Evolutionary conservation across 768 basidiomycete species (phyloP), one percentile per base, ranked within the genome.

Genomic region (Agrocybe chaxingu): DNA sequence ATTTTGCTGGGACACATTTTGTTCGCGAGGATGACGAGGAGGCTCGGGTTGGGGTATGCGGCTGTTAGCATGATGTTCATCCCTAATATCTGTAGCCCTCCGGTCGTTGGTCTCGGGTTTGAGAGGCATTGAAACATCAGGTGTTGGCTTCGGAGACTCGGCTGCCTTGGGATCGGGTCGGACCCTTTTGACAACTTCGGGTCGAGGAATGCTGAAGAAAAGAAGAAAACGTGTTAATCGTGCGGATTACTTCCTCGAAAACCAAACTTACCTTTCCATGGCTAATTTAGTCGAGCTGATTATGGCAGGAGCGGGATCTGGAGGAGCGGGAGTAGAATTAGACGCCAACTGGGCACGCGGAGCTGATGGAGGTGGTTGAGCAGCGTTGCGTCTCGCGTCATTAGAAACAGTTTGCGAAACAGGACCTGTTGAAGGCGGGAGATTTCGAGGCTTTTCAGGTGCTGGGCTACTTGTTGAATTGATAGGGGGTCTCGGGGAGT

Each of bases 141-240:
- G 35, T 18, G 57, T 47, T 30, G 66, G 63, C 48, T 70, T 72
- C 4, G 70, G 64, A 35, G 68, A 66, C 47, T 72, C 73, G 29
- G 60, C 60, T 10, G 54, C 59, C 49, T 71, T 75, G 38, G 62
- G 52, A 8, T 77, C 76, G 29, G 71, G 65, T 29, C 78, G 67
- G 19, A 78, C 66, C 50, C 88, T 74, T 65, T 81, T 87, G 51
- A 90, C 85, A 32, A 88, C 86, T 62, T 89, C 87, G n/a, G 88
- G 88, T 42, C 87, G 72, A 18, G 87, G 88, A 41, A 90, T 77
- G 61, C 88, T 90, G 40, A 54, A 18, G 39, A 10, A 40, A 49
- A 33, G 54, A 7, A 53, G 38, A n/a, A 19, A 50, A n/a, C 41
- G 33, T 5, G 38, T 47, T 3, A 9, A 6, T 13, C 16, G 30